Evolutionary conservation across 345 rosid genomes (phyloP).

Genomic region (Iberis pinnata): DNA sequence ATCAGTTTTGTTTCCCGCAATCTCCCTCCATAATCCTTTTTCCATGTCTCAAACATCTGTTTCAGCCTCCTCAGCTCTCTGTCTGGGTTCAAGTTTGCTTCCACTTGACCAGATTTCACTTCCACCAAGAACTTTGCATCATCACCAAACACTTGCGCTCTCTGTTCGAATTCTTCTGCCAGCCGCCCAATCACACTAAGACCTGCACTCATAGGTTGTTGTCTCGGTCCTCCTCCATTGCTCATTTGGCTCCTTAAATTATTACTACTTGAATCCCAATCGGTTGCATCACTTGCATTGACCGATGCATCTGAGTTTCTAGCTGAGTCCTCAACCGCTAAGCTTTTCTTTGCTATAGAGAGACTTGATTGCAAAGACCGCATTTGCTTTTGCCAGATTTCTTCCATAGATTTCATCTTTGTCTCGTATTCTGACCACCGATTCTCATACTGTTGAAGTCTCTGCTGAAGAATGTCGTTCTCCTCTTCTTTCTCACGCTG

Average conservation of each 20-base stretch:
- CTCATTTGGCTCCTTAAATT: slow-evolving; percentile 46
- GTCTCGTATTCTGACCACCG: slow-evolving; percentile 95
- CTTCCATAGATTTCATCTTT: slow-evolving; percentile 99
- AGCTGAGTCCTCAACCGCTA: slow-evolving; percentile 70
- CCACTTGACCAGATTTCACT: slow-evolving; percentile 93
- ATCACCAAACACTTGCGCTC: slow-evolving; percentile 91
- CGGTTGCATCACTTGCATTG: slow-evolving; percentile 69
- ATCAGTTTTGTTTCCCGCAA: slow-evolving; percentile 80
- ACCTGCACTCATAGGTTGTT: slow-evolving; percentile 68
- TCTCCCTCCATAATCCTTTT: slow-evolving; percentile 80
- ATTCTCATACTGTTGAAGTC: slow-evolving; percentile 87
- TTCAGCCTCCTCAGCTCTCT: slow-evolving; percentile 78
- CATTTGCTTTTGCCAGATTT: slow-evolving; percentile 99
- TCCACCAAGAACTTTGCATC: slow-evolving; percentile 95
- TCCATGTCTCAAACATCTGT: slow-evolving; percentile 97
- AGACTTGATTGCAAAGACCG: slow-evolving; percentile 90
- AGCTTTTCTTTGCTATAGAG: slow-evolving; percentile 95
- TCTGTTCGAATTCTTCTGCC: slow-evolving; percentile 95
- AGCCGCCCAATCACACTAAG: slow-evolving; percentile 76
- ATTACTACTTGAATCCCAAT: slow-evolving; percentile 67
- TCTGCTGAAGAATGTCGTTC: slow-evolving; percentile 87
- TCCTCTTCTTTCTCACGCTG: slow-evolving; percentile 90
- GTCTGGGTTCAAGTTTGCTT: slow-evolving; percentile 89
- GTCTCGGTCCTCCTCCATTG: slow-evolving; percentile 58
- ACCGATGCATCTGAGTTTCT: slow-evolving; percentile 91